Evolutionary conservation across 768 basidiomycete species (phyloP).

Genomic region (Collybia sordida): DNA sequence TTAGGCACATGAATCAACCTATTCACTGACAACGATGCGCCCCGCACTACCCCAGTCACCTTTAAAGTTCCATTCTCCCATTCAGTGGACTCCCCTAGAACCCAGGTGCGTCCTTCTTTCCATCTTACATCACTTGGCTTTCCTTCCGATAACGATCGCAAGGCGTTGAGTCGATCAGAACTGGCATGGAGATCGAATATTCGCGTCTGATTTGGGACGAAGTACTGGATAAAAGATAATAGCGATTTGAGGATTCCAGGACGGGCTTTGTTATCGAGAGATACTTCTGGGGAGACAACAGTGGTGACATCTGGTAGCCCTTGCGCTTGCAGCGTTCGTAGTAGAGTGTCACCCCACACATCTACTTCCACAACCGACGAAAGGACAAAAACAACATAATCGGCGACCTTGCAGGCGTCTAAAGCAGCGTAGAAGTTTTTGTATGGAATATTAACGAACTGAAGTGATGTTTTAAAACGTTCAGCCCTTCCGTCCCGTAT

Average conservation of each 20-base stretch:
- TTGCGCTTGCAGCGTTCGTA: slow-evolving; percentile 87
- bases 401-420: slow-evolving; percentile 84
- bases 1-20: slow-evolving; percentile 86
- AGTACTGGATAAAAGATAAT: slow-evolving; percentile 93
- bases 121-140: slow-evolving; percentile 77
- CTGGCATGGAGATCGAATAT: slow-evolving; percentile 69
- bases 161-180: slow-evolving; percentile 68
- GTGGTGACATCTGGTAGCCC: slow-evolving; percentile 85
- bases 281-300: slow-evolving; percentile 57
- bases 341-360: slow-evolving; percentile 80
- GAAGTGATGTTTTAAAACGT: slow-evolving; percentile 88
- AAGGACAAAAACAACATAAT: slow-evolving; percentile 85
- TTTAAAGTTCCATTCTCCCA: slow-evolving; percentile 62
- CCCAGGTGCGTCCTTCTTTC: slow-evolving; percentile 77
- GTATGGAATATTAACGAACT: slow-evolving; percentile 79
- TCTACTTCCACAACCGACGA: slow-evolving; percentile 84
- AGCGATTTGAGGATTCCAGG: slow-evolving; percentile 79
- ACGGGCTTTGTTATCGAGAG: slow-evolving; percentile 61
- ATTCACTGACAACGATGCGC: slow-evolving; percentile 74
- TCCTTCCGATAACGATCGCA: slow-evolving; percentile 83
- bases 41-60: slow-evolving; percentile 86
- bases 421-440: slow-evolving; percentile 73
- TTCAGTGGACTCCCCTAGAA: slow-evolving; percentile 66
- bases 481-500: slow-evolving; percentile 56
- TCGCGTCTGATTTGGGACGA: slow-evolving; percentile 78